Evolutionary conservation across 1,284 basidiomycete genomes (phyloP), one percentile per base, ranked within the genome.

Genomic region (Trametes polyzona): DNA sequence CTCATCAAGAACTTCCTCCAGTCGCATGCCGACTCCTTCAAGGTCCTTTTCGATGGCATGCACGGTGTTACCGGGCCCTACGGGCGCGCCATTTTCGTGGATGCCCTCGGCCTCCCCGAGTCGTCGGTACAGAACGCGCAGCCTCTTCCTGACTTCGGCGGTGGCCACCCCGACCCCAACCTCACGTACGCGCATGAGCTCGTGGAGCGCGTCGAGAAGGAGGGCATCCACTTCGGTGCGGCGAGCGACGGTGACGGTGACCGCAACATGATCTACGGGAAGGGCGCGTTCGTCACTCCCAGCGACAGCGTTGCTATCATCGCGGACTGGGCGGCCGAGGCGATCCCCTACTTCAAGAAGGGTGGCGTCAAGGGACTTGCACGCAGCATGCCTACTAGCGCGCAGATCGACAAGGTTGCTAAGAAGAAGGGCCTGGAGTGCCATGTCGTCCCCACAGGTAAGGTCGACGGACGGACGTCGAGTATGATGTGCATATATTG

Each of bases 231-330:
- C 47, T 99, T 99, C 69, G 96, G 96, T 59, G 97, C 97, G 32
- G 96, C 96, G 4, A 94, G 90, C 61, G 96, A 99, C 72, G 96
- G 96, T 47, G 96, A 99, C 70, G 96, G 96, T 40, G 96, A 99
- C 76, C 81, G 96, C 60, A 99, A 99, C 83, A 99, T 99, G 96
- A 99, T 99, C 73, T 98, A 99, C 76, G 97, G 96, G 69, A 92
- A 93, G 75, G 89, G 91, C 65, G 97, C 96, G 29, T 99, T 99
- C 75, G 97, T 99, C 63, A 99, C 96, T 32, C 96, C 96, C 16
- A 93, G 89, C 24, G 96, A 99, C 77, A 96, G 93, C 30, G 96
- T 99, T 49, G 97, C 97, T 43, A 96, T 99, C 79, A 99, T 99
- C 69, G 96, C 96, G 43, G 91, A 99, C 76, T 98, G 95, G 94